Base-by-base conservation (phyloP, 1,284 basidiomycete species). In the Leccinum pachyderme region DNA sequence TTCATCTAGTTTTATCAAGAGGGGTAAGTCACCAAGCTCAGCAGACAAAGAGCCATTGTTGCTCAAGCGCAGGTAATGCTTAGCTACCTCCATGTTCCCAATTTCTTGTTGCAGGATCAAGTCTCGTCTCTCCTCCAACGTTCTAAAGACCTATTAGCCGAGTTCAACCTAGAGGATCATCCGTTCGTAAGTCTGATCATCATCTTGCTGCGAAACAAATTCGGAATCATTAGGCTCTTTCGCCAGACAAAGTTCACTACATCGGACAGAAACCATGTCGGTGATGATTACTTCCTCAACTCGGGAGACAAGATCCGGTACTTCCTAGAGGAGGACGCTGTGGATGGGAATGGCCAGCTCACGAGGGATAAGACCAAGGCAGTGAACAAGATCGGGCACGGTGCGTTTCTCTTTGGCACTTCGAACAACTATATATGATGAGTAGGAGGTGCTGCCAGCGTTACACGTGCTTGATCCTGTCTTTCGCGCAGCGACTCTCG, bases 261-360 rank as follows among this genome's bases (percentile, higher is more conserved):
- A 0, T 81, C 83, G 13, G 84, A 87, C 58, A 80, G 81, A 53
- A 75, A 86, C 52, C 91, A 94, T 63, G 80, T 93, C 37, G 93
- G 94, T 0, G 94, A 98, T 67, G 84, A 92, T 27, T 98, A 98
- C 72, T 99, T 99, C 67, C 76, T 98, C 53, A 82, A 78, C 12
- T 94, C 91, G 1, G 93, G 93, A 1, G 93, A 98, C 72, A 96
- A 97, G 79, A 91, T 95, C 73, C 83, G 89, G 2, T 95, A 86
- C 72, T 96, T 96, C 69, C 75, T 95, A 39, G 94, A 96, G 66
- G 84, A 89, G 63, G 91, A 87, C 53, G 92, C 92, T 0, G 75
- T 93, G 7, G 79, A 82, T 64, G 65, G 73, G 37, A 65, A 79
- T 39, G 86, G 84, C 24, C 83, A 83, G 58, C 79, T 96, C 43